A percentile compares a stretch with the other conserved stretches of the same genome.
Evolutionary conservation across 2,329 filamentous ascomycete genomes (phyloP).

Genomic region (Diaporthe amygdali): DNA sequence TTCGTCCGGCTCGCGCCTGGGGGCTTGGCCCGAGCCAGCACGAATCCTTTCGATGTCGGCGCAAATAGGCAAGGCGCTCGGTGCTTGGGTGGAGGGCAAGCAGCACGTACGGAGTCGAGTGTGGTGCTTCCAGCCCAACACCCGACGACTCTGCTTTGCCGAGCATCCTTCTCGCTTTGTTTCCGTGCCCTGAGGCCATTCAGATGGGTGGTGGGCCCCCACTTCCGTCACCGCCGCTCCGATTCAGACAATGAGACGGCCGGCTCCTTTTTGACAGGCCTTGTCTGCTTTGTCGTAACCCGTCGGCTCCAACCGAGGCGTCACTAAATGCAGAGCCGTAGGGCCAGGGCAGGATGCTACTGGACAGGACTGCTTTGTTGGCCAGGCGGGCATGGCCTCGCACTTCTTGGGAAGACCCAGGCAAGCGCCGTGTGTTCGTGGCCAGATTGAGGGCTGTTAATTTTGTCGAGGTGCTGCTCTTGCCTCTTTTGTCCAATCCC

Average conservation of each 20-base stretch:
- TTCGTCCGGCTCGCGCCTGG: conserved; percentile 2
- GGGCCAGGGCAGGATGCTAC: not conserved
- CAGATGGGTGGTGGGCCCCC: not conserved
- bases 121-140: not conserved
- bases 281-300: not conserved
- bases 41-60: not conserved
- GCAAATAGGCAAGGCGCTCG: not conserved
- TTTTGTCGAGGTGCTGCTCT: conserved; percentile 12
- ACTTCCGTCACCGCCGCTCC: not conserved
- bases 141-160: not conserved
- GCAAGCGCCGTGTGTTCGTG: not conserved
- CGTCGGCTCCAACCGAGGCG: conserved; percentile 5
- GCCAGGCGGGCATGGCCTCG: not conserved
- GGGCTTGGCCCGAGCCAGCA: conserved; percentile 4
- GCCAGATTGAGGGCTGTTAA: not conserved
- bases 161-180: conserved; percentile 17
- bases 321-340: not conserved
- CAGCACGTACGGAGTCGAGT: not conserved
- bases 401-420: not conserved
- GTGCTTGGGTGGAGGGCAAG: not conserved
- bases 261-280: not conserved
- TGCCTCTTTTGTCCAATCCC: conserved; percentile 13
- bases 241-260: not conserved
- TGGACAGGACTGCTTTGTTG: not conserved
- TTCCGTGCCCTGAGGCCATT: not conserved